Evolutionary conservation across 345 rosid species (phyloP).

Genomic region (Erysimum cheiranthoides): DNA sequence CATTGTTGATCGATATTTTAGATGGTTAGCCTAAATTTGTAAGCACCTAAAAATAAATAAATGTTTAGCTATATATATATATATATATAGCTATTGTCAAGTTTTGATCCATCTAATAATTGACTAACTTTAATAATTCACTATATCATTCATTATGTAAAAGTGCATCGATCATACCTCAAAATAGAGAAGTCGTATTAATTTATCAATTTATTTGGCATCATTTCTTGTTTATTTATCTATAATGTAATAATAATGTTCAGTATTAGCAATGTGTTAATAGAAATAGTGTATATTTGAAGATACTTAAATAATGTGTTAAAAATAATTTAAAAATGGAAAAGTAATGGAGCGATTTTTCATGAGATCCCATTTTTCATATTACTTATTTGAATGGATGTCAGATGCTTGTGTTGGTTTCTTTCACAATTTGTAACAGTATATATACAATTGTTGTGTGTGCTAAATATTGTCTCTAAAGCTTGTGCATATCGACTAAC

Average conservation of each 20-base stretch:
- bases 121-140: conserved; percentile 27
- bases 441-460: not conserved
- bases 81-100: not conserved
- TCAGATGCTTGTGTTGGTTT: not conserved
- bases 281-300: not conserved
- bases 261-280: not conserved
- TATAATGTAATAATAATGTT: not conserved
- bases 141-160: conserved; percentile 6
- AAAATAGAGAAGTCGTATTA: not conserved
- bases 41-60: not conserved
- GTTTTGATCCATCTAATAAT: conserved; percentile 25
- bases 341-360: not conserved
- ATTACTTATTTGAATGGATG: not conserved
- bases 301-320: not conserved
- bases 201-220: not conserved
- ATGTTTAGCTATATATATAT: conserved; percentile 4
- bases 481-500: not conserved
- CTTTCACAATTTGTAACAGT: not conserved
- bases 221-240: not conserved
- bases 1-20: not conserved
- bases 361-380: not conserved
- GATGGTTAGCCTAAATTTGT: not conserved
- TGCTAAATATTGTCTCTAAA: not conserved
- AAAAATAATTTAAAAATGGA: not conserved
- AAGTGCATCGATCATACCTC: conserved; percentile 8